Percentiles rank a stretch among this genome's conserved stretches.
These are phyloP conservation scores for Termitomyces heimii DNA, from an alignment of 768 basidiomycete genomes.

Conservation along the genomic window DNA sequence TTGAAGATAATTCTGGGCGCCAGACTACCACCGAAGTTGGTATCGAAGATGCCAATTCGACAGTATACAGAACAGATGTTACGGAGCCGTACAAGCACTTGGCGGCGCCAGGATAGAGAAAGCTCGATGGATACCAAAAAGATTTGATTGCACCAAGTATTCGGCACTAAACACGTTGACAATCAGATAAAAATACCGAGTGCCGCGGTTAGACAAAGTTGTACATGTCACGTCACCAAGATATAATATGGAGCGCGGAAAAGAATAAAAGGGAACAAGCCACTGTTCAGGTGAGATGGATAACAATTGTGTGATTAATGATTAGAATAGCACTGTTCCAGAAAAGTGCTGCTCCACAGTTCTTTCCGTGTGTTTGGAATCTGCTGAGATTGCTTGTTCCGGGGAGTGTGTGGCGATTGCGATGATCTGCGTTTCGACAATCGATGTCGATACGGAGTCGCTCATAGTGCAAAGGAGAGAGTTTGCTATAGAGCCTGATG, in stretches of 20 bases:
- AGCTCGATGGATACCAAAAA: neutral
- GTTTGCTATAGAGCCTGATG: neutral
- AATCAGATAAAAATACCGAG: constrained; percentile 12
- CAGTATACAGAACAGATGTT: neutral
- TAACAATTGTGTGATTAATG: neutral
- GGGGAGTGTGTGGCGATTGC: neutral
- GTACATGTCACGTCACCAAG: neutral
- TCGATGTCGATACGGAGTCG: constrained; percentile 1
- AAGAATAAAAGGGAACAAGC: neutral
- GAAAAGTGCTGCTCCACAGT: neutral
- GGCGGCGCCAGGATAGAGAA: neutral
- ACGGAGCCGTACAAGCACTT: neutral
- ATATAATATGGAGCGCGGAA: neutral
- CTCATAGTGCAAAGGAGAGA: neutral
- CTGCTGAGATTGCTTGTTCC: neutral
- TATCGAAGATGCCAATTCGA: constrained; percentile 2
- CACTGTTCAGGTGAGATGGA: neutral
- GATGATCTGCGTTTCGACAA: neutral
- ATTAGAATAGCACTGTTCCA: neutral
- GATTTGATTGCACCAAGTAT: constrained; percentile 3
- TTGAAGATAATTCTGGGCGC: constrained; percentile 7
- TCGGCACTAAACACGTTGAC: constrained; percentile 10
- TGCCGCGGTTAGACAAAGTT: constrained; percentile 2
- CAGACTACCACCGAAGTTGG: constrained; percentile 3
- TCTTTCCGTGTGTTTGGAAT: neutral